Evolutionary conservation across 768 basidiomycete genomes (phyloP).

Genomic region (Thelephora ganbajun): DNA sequence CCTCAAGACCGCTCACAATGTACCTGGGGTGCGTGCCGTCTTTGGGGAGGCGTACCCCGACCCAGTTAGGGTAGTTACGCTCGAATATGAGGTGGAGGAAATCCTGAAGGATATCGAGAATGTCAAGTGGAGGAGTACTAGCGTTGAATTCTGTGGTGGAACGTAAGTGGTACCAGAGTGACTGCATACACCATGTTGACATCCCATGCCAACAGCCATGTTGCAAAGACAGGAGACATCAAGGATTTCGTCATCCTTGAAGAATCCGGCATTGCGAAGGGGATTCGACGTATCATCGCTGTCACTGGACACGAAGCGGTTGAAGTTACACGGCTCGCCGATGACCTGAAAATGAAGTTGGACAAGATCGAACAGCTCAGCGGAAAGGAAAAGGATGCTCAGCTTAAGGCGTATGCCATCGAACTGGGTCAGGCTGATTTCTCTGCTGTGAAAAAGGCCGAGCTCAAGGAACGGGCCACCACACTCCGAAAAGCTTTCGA

Average conservation of each 20-base stretch:
- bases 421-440: constrained; percentile 85
- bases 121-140: constrained; percentile 82
- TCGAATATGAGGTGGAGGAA: constrained; percentile 80
- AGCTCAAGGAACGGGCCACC: constrained; percentile 61
- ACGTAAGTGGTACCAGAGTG: constrained; percentile 43
- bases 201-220: constrained; percentile 45
- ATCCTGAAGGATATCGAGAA: constrained; percentile 78
- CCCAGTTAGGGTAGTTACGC: constrained; percentile 87
- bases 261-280: constrained; percentile 96
- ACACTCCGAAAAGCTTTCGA: constrained; percentile 70
- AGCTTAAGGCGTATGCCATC: constrained; percentile 65
- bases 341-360: constrained; percentile 46
- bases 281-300: constrained; percentile 87
- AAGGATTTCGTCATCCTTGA: constrained; percentile 92
- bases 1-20: constrained; percentile 64
- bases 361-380: constrained; percentile 41
- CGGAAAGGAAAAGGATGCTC: constrained; percentile 79
- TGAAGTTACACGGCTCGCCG: constrained; percentile 58
- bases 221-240: constrained; percentile 93
- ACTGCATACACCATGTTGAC: background rate
- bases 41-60: constrained; percentile 98
- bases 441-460: constrained; percentile 69
- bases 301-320: constrained; percentile 92
- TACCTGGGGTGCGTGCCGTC: constrained; percentile 90
- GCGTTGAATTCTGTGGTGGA: constrained; percentile 96